Base-by-base conservation (phyloP, 2,329 filamentous ascomycete species). In the Pseudogymnoascus sp. region DNA sequence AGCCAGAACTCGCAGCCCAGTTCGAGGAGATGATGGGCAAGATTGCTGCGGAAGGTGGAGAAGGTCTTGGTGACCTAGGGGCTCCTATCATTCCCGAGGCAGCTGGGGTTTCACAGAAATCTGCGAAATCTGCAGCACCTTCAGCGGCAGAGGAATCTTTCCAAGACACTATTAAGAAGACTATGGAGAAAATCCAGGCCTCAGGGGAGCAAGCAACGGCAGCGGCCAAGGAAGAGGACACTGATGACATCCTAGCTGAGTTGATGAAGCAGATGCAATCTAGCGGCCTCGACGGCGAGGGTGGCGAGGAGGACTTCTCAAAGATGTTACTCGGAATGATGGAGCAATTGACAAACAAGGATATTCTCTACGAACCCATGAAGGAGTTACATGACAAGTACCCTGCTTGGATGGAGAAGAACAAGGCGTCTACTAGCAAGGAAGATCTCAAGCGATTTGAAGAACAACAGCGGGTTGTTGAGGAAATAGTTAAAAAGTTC, bases 321-420 rank as follows among this genome's bases (percentile, higher is more conserved):
- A 93, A 96, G 77, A 91, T 97, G 86, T 83, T 99, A 64, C 85
- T 96, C 82, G 90, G 90, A 61, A 96, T 97, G 91, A 97, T 99
- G 93, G 91, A 97, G 77, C 92, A 99, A 75, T 82, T 99, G 66
- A 97, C 94, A 3, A 96, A 96, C 75, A 97, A 96, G 79, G 94
- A 97, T 69, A 97, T 99, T 66, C 77, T 99, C 60, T 97, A 97
- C 73, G 93, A 99, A 77, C 94, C 94, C 2, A 97, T 99, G 92
- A 96, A 96, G 78, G 94, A 99, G 76, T 79, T 99, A 58, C 79
- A 96, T 74, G 88, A 91, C 61, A 97, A 97, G 75, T 99, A 94
- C 72, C 93, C 92, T 0, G 85, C 77, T 2, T 99, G 94, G 93
- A 81, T 99, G 73, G 83, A 83, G 69, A 88, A 90, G 76, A 93